Percentiles rank a stretch among this genome's conserved stretches.
Evolutionary conservation across 164 flowering plant genomes (phyloP).

Genomic region (Amborella trichopoda): DNA sequence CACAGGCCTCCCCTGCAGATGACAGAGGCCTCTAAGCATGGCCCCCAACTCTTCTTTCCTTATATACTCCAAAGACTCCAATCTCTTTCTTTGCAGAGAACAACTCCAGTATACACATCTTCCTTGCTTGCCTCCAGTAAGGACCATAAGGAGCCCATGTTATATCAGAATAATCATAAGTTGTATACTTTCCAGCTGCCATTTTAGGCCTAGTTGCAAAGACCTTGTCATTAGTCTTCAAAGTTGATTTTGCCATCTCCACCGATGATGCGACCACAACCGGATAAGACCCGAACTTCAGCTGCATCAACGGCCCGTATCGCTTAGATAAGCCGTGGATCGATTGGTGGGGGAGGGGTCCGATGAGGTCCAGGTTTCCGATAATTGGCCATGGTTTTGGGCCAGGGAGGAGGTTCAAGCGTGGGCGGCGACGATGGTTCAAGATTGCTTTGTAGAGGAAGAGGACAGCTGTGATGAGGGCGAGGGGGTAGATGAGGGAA

Average conservation of each 20-base stretch:
- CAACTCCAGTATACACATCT: constrained; percentile 53
- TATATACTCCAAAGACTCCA: constrained; percentile 60
- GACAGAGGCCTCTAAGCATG: constrained; percentile 14
- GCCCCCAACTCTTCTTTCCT: constrained; percentile 38
- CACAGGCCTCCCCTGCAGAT: constrained; percentile 5
- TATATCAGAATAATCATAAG: constrained; percentile 62
- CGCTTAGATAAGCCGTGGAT: constrained; percentile 40
- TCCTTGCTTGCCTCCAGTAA: constrained; percentile 70
- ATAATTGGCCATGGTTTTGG: constrained; percentile 80
- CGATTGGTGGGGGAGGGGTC: constrained; percentile 62
- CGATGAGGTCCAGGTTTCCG: constrained; percentile 70
- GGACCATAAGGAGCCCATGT: constrained; percentile 74
- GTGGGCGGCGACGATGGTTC: constrained; percentile 15
- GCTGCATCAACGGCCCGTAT: constrained; percentile 67
- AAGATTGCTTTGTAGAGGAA: constrained; percentile 5
- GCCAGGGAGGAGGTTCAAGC: constrained; percentile 50
- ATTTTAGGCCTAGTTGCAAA: constrained; percentile 56
- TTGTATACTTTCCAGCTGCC: constrained; percentile 63
- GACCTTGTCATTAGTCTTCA: constrained; percentile 51
- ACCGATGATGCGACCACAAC: constrained; percentile 65
- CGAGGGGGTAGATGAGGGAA: too few species aligned
- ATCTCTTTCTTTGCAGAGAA: constrained; percentile 47
- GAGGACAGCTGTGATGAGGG: constrained; percentile 1
- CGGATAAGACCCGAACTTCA: constrained; percentile 50
- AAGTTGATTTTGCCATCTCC: constrained; percentile 43